Evolutionary conservation across 1,139 yeast species (phyloP).

Genomic region (Nakaseomyces glabratus): DNA sequence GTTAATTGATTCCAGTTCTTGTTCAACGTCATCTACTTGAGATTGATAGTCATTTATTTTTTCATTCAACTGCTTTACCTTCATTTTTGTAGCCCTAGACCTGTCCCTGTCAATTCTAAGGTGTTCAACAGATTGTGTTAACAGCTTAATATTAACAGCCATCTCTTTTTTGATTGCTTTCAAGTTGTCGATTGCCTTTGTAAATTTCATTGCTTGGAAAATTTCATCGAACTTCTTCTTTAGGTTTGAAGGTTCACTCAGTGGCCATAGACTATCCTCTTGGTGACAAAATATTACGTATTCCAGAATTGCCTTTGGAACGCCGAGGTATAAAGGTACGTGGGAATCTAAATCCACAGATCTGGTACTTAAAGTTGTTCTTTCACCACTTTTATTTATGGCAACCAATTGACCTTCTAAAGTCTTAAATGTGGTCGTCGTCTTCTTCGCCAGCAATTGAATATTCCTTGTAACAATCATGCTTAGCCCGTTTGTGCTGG

Average conservation of each 20-base stretch:
- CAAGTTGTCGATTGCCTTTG: constrained; percentile 78
- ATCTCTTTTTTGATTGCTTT: constrained; percentile 71
- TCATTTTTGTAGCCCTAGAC: constrained; percentile 49
- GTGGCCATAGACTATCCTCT: constrained; percentile 95
- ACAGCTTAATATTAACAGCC: constrained; percentile 60
- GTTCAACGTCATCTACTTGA: constrained; percentile 44
- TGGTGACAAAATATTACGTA: constrained; percentile 96
- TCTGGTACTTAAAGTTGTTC: constrained; percentile 70
- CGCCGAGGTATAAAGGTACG: constrained; percentile 78
- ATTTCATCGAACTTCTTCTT: constrained; percentile 94
- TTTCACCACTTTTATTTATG: constrained; percentile 49
- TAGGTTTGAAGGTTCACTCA: constrained; percentile 79
- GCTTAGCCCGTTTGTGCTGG: constrained; percentile 59
- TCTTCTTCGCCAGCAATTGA: constrained; percentile 56
- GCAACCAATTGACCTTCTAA: constrained; percentile 80
- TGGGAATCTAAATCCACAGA: constrained; percentile 78
- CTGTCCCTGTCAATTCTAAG: constrained; percentile 64
- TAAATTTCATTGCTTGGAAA: constrained; percentile 88
- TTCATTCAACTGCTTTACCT: constrained; percentile 38
- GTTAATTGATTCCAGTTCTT: constrained; percentile 45
- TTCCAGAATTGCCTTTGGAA: constrained; percentile 76
- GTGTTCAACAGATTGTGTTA: constrained; percentile 72
- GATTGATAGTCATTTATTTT: constrained; percentile 40
- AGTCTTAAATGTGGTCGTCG: constrained; percentile 72
- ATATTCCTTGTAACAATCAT: constrained; percentile 85